Evolutionary conservation across 768 basidiomycete genomes (phyloP), one percentile per base, ranked within the genome.

Genomic region (Goffeauzyma gilvescens): DNA sequence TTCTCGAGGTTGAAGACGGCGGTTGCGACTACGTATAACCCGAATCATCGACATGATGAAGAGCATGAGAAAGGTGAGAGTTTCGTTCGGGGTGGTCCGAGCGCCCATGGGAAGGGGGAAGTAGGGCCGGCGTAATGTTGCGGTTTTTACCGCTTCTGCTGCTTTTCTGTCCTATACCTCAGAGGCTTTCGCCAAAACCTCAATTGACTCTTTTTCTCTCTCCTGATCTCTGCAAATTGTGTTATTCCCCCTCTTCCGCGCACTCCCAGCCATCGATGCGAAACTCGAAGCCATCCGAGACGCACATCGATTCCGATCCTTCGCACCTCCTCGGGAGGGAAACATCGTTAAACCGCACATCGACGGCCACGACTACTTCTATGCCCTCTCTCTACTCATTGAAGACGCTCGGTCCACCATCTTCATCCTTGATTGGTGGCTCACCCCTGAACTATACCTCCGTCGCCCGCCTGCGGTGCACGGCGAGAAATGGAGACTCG

Each of bases 371-470:
- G 89, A 96, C 65, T 96, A 90, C 62, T 81, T 95, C 72, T 95
- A 80, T 73, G 89, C 90, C 0, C 59, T 93, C 26, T 84, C 83
- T 1, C 85, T 90, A 65, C 69, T 89, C 64, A 69, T 95, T n/a
- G 68, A 68, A 30, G 33, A 51, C 9, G 66, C 68, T 2, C 72
- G 71, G 45, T 81, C 90, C 55, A 74, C 65, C 23, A 93, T 96
- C 56, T 89, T 84, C 63, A 93, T 96, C 50, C 53, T 81, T 50
- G 87, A 69, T 46, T 69, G 68, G 65, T 89, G 87, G 87, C 72
- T 96, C 48, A 81, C 82, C 0, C 90, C 90, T 1, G 90, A 96
- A 59, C 66, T 96, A 3, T 93, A 85, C 65, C 77, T 96, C 27
- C 78, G 90, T 40, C 81, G 93, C 9, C 93, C 90, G 1, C 78